A percentile compares a stretch with the other conserved stretches of the same genome.
These are phyloP conservation scores for Verticillium nubilum DNA, from an alignment of 2,329 filamentous ascomycete genomes.

Conservation along the genomic window DNA sequence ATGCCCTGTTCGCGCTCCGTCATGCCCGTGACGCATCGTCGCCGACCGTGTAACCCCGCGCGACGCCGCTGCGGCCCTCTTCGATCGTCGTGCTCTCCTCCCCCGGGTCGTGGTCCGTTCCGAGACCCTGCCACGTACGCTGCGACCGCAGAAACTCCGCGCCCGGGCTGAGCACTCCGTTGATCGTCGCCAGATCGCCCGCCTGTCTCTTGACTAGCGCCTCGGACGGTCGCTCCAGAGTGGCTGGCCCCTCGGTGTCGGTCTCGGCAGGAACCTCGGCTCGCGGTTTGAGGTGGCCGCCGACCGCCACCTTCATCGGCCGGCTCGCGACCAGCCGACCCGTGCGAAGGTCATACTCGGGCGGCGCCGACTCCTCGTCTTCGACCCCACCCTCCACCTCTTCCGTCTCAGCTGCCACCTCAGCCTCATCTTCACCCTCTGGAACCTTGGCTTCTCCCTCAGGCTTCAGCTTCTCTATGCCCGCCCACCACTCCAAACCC, in stretches of 20 bases:
- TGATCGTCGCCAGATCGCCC: slow-evolving; percentile 73
- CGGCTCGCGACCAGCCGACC: slow-evolving; percentile 76
- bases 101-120: slow-evolving; percentile 70
- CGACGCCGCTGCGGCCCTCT: slow-evolving; percentile 81
- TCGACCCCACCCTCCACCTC: slow-evolving; percentile 36
- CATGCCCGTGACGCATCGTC: slow-evolving; percentile 35
- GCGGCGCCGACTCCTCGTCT: slow-evolving; percentile 69
- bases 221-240: slow-evolving; percentile 21
- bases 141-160: slow-evolving; percentile 80
- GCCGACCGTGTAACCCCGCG: slow-evolving; percentile 79
- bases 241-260: not conserved
- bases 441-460: slow-evolving; percentile 20
- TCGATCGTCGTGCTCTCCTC: slow-evolving; percentile 66
- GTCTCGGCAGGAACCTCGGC: not conserved
- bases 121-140: slow-evolving; percentile 86
- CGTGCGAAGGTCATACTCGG: slow-evolving; percentile 88
- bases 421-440: slow-evolving; percentile 12
- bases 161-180: slow-evolving; percentile 82
- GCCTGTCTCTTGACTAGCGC: slow-evolving; percentile 55
- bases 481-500: slow-evolving; percentile 84
- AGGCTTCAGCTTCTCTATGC: slow-evolving; percentile 66
- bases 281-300: not conserved
- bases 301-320: slow-evolving; percentile 56
- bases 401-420: slow-evolving; percentile 14
- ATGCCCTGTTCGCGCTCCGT: slow-evolving; percentile 1